Evolutionary conservation across 495 filamentous ascomycete species (phyloP).

Genomic region (Penicillium parvum): DNA sequence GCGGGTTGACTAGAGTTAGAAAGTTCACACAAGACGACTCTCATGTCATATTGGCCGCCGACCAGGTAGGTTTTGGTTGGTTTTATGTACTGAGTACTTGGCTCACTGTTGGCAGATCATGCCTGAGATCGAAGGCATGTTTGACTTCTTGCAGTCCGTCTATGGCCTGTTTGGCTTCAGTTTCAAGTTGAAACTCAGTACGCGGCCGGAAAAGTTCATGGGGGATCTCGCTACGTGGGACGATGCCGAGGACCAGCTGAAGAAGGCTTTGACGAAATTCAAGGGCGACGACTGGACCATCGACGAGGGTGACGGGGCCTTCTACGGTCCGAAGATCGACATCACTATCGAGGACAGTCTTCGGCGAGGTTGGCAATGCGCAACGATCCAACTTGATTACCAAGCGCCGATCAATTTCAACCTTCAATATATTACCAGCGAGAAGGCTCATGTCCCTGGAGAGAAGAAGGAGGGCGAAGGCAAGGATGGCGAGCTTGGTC

Average conservation of each 20-base stretch:
- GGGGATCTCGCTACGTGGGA: slow-evolving; percentile 87
- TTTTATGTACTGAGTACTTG: neutral
- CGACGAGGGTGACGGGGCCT: slow-evolving; percentile 91
- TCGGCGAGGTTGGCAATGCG: slow-evolving; percentile 78
- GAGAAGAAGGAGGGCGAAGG: slow-evolving; percentile 33
- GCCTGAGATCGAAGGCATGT: slow-evolving; percentile 78
- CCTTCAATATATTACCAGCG: slow-evolving; percentile 74
- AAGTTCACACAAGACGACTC: slow-evolving; percentile 94
- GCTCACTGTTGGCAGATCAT: slow-evolving; percentile 54
- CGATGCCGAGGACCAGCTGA: slow-evolving; percentile 73
- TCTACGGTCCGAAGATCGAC: slow-evolving; percentile 96
- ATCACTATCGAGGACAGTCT: slow-evolving; percentile 83
- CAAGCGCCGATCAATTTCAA: slow-evolving; percentile 82
- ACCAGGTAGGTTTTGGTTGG: slow-evolving; percentile 49
- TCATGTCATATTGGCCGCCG: slow-evolving; percentile 85
- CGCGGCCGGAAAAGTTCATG: slow-evolving; percentile 86
- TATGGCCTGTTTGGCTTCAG: slow-evolving; percentile 90
- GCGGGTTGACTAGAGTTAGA: slow-evolving; percentile 84
- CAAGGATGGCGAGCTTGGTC: slow-evolving; percentile 35
- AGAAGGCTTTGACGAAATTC: slow-evolving; percentile 74
- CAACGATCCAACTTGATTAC: slow-evolving; percentile 97
- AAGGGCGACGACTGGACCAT: slow-evolving; percentile 75
- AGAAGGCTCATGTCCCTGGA: slow-evolving; percentile 34
- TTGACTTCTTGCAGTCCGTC: slow-evolving; percentile 78
- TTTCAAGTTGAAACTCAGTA: slow-evolving; percentile 96